A percentile compares a stretch with the other conserved stretches of the same genome.
Conservation (phyloP, 2,329 filamentous ascomycete genomes). For the Aspergillus unguis region DNA sequence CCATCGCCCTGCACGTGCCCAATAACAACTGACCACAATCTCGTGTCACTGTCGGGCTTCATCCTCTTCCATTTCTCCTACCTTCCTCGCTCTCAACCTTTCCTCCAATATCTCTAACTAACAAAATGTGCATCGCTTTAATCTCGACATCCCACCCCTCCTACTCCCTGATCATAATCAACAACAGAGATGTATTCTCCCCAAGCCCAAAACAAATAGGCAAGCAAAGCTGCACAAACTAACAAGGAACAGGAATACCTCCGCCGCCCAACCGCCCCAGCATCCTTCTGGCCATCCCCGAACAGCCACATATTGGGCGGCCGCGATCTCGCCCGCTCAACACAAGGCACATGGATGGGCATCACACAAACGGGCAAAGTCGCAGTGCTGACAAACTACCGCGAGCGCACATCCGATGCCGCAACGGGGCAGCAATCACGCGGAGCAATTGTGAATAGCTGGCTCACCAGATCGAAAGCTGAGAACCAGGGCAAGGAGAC, state of each 20-base stretch:
- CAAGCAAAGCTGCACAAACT: not conserved
- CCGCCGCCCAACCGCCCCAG: constrained; percentile 57
- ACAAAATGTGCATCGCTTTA: constrained; percentile 65
- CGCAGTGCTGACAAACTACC: constrained; percentile 63
- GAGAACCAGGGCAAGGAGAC: constrained; percentile 10
- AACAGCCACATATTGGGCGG: constrained; percentile 57
- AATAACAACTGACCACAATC: not conserved
- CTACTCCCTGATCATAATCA: constrained; percentile 62
- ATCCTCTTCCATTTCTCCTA: not conserved
- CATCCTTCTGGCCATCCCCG: constrained; percentile 59
- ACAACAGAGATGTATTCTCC: constrained; percentile 66
- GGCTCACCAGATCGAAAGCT: constrained; percentile 46
- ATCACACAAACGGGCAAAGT: constrained; percentile 59
- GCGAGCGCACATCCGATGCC: constrained; percentile 50
- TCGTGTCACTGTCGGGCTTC: constrained; percentile 2
- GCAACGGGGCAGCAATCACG: constrained; percentile 51
- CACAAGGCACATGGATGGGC: constrained; percentile 63
- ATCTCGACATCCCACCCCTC: constrained; percentile 65
- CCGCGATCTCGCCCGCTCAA: constrained; percentile 58
- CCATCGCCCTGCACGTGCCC: constrained; percentile 10
- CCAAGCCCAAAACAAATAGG: not conserved
- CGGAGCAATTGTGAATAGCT: constrained; percentile 60
- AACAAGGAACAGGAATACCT: constrained; percentile 54
- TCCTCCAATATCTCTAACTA: not conserved
- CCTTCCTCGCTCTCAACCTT: not conserved